Conservation (phyloP, 2,329 filamentous ascomycete genomes). For the Alternaria gansuensis region DNA sequence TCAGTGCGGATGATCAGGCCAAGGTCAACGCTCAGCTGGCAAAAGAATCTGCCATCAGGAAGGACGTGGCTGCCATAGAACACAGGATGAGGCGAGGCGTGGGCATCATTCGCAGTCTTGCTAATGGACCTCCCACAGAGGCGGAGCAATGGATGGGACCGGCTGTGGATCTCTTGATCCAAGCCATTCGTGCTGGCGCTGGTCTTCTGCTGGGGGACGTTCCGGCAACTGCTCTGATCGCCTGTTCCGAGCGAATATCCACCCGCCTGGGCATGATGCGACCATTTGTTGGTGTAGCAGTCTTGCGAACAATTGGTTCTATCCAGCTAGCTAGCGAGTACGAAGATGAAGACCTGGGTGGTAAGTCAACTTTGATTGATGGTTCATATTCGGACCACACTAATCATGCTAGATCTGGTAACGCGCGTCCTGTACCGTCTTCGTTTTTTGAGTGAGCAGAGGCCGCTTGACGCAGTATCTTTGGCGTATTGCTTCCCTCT, state of each 20-base stretch:
- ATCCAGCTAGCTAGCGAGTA: conserved; percentile 76
- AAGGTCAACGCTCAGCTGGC: conserved; percentile 91
- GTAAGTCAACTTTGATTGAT: conserved; percentile 38
- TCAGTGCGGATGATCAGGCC: conserved; percentile 84
- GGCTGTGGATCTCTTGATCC: conserved; percentile 76
- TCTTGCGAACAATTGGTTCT: conserved; percentile 79
- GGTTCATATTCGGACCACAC: conserved; percentile 8
- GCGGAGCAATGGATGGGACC: conserved; percentile 87
- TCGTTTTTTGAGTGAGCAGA: conserved; percentile 88
- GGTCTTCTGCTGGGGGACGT: conserved; percentile 82
- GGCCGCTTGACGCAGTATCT: conserved; percentile 89
- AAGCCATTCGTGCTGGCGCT: conserved; percentile 80
- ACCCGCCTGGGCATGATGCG: conserved; percentile 77
- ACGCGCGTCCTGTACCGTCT: conserved; percentile 91
- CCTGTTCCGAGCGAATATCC: conserved; percentile 78
- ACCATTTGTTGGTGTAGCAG: conserved; percentile 86
- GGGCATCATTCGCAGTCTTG: conserved; percentile 83
- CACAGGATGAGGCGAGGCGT: conserved; percentile 81
- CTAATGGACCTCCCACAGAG: conserved; percentile 87
- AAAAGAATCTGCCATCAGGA: conserved; percentile 83
- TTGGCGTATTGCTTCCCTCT: conserved; percentile 88
- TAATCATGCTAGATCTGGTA: conserved; percentile 65
- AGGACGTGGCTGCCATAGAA: conserved; percentile 73
- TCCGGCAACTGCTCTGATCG: conserved; percentile 79
- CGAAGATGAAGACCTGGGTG: conserved; percentile 79